phyloP scores from a whole-genome alignment of 257 asterid genomes.

The Nicotiana attenuata region DNA sequence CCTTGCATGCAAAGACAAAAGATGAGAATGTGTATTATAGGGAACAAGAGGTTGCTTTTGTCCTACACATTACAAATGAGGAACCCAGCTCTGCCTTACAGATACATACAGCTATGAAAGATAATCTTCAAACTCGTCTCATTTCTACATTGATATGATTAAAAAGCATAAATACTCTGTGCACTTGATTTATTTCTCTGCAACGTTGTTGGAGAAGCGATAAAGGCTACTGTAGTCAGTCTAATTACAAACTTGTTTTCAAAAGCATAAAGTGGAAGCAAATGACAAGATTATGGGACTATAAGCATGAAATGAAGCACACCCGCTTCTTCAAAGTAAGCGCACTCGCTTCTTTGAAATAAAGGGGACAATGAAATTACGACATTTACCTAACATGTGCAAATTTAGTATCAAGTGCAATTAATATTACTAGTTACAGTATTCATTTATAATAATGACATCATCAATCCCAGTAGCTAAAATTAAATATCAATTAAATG shows the following conservation, averaged over 20 bases:
- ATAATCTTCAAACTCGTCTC: neutral
- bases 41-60: neutral
- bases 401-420: neutral
- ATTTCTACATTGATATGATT: neutral
- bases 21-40: neutral
- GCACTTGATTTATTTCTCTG: neutral
- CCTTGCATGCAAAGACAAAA: neutral
- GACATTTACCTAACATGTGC: neutral
- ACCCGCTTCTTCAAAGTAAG: neutral
- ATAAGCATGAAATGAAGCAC: neutral
- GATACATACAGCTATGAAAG: neutral
- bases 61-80: neutral
- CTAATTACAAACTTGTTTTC: neutral
- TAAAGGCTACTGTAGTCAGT: neutral
- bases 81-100: neutral
- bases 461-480: neutral
- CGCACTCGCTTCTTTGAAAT: neutral
- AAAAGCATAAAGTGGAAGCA: neutral
- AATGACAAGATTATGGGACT: neutral
- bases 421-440: neutral
- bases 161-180: neutral
- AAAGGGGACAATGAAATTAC: neutral
- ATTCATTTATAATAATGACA: neutral
- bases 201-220: neutral
- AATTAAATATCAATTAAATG: neutral